Base-by-base conservation (phyloP, 306 rosid species). In the Cucumis hystrix region DNA sequence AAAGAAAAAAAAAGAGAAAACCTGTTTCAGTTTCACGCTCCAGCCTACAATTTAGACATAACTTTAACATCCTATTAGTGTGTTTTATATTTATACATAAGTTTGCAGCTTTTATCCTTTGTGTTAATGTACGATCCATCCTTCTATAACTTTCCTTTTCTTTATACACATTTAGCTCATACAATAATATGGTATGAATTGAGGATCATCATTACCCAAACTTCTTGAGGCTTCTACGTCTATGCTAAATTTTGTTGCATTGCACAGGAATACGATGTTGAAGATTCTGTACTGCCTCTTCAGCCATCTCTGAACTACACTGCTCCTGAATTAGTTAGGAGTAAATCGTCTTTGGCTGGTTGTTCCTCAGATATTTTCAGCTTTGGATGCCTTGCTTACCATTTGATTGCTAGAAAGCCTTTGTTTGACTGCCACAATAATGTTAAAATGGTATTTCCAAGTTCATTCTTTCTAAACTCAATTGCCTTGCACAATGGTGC, bases 341-440 rank as follows among this genome's bases (percentile, higher is more conserved):
- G 86, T 82, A 87, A 81, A 75, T 74, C 67, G 33, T 77, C 92
- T 71, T 82, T 88, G 3, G 86, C 80, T 72, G 93, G 97, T 79
- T 80, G 89, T 52, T 81, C 85, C 59, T 89, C 98, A 80, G 99
- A 96, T 88, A 82, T 92, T 80, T 96, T 96, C 90, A 96, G 99
- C 85, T 89, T 91, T 85, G 99, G 96, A 74, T 96, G 99, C 80
- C 89, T 96, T 82, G 93, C 93, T 75, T 92, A 92, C 87, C 99
- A 88, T 88, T 91, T 92, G 86, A 84, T 96, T 82, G 88, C 93
- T 74, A 93, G 79, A 80, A 96, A 89, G 87, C 87, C 97, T 72
- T 81, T 96, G 85, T 88, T 96, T 81, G 93, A 91, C 79, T 91
- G 98, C 90, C 91, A 81, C 86, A 92, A 92, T 87, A 96, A 96